Base-by-base conservation (phyloP, 306 rosid genomes). In the Cicer chorassanicum region DNA sequence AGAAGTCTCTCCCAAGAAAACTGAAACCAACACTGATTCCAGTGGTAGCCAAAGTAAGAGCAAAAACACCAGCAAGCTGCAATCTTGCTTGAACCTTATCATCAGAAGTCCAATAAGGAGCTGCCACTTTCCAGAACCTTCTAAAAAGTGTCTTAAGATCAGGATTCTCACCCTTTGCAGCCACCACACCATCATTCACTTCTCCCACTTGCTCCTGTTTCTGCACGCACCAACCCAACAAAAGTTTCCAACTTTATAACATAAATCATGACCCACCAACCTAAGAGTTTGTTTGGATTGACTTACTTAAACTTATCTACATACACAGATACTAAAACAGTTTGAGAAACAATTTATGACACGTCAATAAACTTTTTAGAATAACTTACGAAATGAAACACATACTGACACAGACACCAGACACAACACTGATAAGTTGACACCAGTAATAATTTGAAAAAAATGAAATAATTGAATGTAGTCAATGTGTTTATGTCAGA, bases 91-190 rank as follows among this genome's bases (percentile, higher is more conserved):
- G 91, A 16, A 38, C 83, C 74, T 94, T 89, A 82, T 94, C 99
- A 60, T 89, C 87, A 44, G 93, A 94, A 60, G 55, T 78, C 98
- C 99, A 94, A 73, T 92, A 94, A 16, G 98, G 97, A 46, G 93
- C 93, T 18, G 99, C 98, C 82, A 94, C 99, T 78, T 94, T 94
- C 98, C 93, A 94, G 75, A 92, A 84, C 80, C 96, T 86, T 81
- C 86, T 83, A 53, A 84, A 75, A 63, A 94, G 92, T 1, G 87
- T 85, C 72, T 85, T 65, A 61, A 78, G 78, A 82, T 94, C 93
- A 65, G 91, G 88, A 60, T 80, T 89, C 39, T 83, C 77, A 60
- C 89, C 84, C 76, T 81, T 70, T 46, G 14, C 76, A 19, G 7
- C 77, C 8, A 50, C 81, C 57, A 56, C 80, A 69, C 40, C 80